Evolutionary conservation across 1,284 basidiomycete genomes (phyloP).

Genomic region (Ceratobasidium theobromae): DNA sequence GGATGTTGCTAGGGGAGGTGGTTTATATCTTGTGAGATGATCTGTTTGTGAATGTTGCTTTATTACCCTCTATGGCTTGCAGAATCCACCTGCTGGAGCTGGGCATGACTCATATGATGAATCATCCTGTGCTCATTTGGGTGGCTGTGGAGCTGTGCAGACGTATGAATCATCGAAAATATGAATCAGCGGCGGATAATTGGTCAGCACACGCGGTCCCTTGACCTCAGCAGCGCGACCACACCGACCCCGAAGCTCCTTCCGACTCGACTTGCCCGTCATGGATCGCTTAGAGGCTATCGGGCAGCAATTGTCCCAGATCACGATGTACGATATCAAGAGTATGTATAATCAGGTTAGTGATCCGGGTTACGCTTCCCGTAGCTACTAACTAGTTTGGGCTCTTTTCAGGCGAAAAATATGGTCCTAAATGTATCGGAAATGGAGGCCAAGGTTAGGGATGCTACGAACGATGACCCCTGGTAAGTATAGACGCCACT

Average conservation of each 20-base stretch:
- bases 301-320: conserved; percentile 65
- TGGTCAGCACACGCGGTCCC: conserved; percentile 10
- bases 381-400: conserved; percentile 4
- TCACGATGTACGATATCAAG: conserved; percentile 92
- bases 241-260: not conserved
- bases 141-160: no score
- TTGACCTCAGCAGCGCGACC: conserved; percentile 26
- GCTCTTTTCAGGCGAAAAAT: conserved; percentile 72
- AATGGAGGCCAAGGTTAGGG: conserved; percentile 96
- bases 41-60: no score
- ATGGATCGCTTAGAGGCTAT: conserved; percentile 60
- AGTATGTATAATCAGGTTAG: conserved; percentile 86
- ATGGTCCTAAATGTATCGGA: conserved; percentile 93
- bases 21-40: no score
- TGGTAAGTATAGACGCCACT: conserved; percentile 61
- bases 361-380: not conserved
- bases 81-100: no score
- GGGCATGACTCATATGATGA: no score
- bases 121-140: no score
- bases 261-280: not conserved
- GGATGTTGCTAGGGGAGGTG: no score
- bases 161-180: no score
- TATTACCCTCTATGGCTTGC: no score
- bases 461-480: conserved; percentile 97
- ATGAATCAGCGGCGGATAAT: no score